Percentiles rank a stretch among this genome's conserved stretches.
Conservation (phyloP, 768 basidiomycete genomes). For the Xerocomus potaroensis region DNA sequence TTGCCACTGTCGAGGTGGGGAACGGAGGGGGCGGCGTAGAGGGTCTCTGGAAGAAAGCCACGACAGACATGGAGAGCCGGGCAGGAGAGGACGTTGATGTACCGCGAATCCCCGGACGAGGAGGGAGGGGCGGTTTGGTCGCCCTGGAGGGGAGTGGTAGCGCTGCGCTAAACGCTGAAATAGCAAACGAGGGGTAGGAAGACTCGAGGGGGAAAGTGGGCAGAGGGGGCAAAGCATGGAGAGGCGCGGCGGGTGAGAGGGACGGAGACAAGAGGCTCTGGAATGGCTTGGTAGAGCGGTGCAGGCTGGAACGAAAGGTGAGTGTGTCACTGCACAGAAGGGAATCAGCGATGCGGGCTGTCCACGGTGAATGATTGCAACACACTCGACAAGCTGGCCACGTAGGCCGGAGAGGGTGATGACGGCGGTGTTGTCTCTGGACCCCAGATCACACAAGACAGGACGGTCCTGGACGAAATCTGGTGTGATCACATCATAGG, state of each 20-base stretch:
- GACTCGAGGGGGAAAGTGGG: constrained; percentile 37
- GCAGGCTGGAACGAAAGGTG: constrained; percentile 42
- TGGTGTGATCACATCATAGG: constrained; percentile 54
- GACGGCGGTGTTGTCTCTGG: constrained; percentile 45
- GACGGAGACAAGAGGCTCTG: constrained; percentile 33
- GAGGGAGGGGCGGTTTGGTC: constrained; percentile 49
- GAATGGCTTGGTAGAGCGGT: constrained; percentile 39
- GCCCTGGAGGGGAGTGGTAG: constrained; percentile 34
- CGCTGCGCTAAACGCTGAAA: constrained; percentile 37
- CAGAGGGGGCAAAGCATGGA: constrained; percentile 52
- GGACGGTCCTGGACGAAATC: constrained; percentile 86
- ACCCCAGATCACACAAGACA: constrained; percentile 54
- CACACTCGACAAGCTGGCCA: constrained; percentile 62
- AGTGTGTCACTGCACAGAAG: constrained; percentile 30
- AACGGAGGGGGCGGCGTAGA: constrained; percentile 28
- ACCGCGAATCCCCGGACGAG: constrained; percentile 26
- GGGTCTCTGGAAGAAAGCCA: constrained; percentile 65
- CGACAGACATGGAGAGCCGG: constrained; percentile 70
- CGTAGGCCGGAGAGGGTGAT: constrained; percentile 83
- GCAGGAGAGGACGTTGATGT: constrained; percentile 29
- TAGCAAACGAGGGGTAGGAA: constrained; percentile 44
- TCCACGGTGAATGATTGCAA: constrained; percentile 33
- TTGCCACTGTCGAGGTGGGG: constrained; percentile 21
- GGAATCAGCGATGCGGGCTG: constrained; percentile 29
- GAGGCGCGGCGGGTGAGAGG: constrained; percentile 32